Conservation (phyloP, 148 eudicot species). For the Vaccinium darrowii region DNA sequence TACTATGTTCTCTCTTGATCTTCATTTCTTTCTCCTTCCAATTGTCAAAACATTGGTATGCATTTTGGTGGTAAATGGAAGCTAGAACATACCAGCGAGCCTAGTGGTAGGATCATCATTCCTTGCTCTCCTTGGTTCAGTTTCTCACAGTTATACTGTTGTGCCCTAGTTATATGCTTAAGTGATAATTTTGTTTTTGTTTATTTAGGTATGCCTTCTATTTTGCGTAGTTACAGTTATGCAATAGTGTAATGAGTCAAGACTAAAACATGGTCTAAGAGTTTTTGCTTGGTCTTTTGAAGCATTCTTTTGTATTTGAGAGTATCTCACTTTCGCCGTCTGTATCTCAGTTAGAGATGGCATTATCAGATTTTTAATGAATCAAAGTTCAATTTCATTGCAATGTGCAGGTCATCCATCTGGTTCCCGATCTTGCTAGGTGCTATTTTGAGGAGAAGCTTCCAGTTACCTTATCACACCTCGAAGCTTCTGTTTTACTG, state of each 20-base stretch:
- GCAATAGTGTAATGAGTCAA: background rate
- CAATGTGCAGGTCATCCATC: constrained; percentile 12
- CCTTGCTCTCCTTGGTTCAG: background rate
- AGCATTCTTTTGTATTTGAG: background rate
- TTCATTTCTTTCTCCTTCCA: background rate
- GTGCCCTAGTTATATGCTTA: background rate
- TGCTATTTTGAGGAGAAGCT: constrained; percentile 23
- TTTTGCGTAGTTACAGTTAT: background rate
- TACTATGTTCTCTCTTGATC: background rate
- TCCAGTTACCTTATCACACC: constrained; percentile 20
- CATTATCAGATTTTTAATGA: background rate
- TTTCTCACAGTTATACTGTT: background rate
- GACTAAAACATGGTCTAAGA: background rate
- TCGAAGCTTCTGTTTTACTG: constrained; percentile 16
- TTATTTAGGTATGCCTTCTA: background rate
- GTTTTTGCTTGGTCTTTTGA: background rate
- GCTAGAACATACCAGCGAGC: background rate
- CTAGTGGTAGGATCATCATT: background rate
- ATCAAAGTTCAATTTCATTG: background rate
- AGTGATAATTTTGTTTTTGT: background rate
- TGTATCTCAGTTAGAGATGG: background rate
- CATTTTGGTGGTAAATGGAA: background rate
- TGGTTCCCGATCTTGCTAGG: background rate
- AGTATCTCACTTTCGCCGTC: background rate
- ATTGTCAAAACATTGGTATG: background rate